Conservation (phyloP, 306 rosid genomes). For the Ormosia emarginata region DNA sequence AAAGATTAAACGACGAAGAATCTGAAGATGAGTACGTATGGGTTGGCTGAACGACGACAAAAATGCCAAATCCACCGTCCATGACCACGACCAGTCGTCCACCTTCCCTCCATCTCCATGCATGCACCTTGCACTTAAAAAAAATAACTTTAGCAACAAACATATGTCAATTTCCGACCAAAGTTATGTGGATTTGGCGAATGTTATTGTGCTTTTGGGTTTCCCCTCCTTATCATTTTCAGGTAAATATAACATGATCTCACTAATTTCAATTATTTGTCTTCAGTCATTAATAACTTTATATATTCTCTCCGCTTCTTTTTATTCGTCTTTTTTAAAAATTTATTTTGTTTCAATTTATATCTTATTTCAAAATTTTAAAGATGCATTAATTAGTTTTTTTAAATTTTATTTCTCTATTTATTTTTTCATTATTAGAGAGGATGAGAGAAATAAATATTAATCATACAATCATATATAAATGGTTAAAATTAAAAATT, state of each 20-base stretch:
- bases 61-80: neutral
- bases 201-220: neutral
- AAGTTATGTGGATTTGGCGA: neutral
- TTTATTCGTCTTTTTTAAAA: too few species aligned
- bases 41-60: neutral
- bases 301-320: too few species aligned
- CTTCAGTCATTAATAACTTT: neutral
- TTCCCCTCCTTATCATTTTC: neutral
- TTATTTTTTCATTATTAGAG: too few species aligned
- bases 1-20: neutral
- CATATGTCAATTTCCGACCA: neutral
- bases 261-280: neutral
- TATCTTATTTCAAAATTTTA: too few species aligned
- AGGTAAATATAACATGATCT: neutral
- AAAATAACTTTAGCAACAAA: neutral
- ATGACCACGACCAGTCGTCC: neutral
- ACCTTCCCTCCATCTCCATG: neutral
- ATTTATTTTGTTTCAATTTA: too few species aligned
- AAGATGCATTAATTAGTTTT: too few species aligned
- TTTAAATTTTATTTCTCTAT: too few species aligned
- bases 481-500: too few species aligned
- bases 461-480: too few species aligned
- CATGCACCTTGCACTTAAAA: neutral
- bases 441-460: too few species aligned
- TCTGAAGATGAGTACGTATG: neutral